Base-by-base conservation (phyloP, 768 basidiomycete genomes). In the Fomitopsis pulvina region DNA sequence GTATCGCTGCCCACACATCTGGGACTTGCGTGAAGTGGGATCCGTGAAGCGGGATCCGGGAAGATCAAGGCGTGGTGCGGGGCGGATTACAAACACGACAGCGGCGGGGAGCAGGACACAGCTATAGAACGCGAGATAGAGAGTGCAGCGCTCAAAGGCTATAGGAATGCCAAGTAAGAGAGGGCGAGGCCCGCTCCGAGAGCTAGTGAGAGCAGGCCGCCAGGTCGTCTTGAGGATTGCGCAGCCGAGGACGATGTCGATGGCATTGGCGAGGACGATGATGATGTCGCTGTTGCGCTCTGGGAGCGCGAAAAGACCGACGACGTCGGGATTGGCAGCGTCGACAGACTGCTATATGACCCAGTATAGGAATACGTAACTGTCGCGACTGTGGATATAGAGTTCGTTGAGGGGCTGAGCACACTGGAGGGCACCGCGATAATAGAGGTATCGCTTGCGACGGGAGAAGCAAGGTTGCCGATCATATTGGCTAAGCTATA, bases 401-500 rank as follows among this genome's bases (percentile, higher is more conserved):
- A n/a, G 39, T 52, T 52, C 2, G 57, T 28, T 12, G 62, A 20
- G 14, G 54, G 42, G 2, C 48, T 52, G 0, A 75, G 68, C 8
- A 61, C 26, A 3, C 60, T 55, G 10, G 74, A 63, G 10, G 78
- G 68, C 2, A 61, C 57, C 16, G 77, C 60, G 21, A 74, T 68
- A 24, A 68, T 41, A 20, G 74, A 68, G 39, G 76, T 79, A 27
- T 78, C 75, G 40, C 74, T 69, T 1, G 77, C 61, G 27, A 79
- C 62, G 16, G 80, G 77, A 1, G 68, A 63, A 22, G 67, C 60
- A 58, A 81, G 78, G 24, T 78, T 76, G 43, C 85, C 85, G 11
- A 68, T 69, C 84, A 87, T 85, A 32, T 70, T 70, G 30, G 69
- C 63, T 24, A 87, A 67, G 3, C 81, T 86, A 54, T 10, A 49